Base-by-base conservation (phyloP, 441 rosid species). In the Aquilaria agallochum region DNA sequence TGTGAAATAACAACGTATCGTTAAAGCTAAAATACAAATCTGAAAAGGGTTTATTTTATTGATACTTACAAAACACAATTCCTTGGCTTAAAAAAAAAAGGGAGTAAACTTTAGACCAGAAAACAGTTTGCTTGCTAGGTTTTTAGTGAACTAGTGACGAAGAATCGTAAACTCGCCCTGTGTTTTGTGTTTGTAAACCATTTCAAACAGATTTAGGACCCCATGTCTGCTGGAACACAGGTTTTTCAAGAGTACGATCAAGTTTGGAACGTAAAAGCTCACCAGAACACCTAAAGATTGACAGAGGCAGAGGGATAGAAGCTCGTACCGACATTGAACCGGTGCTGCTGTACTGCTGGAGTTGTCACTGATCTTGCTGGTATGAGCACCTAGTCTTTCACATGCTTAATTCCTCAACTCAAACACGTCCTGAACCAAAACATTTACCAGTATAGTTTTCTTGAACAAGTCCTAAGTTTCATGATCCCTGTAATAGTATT, bases 321-420 rank as follows among this genome's bases (percentile, higher is more conserved):
- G 62, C 54, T 71, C 86, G 32, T 76, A 84, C 93, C 82, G 82
- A 72, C 90, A 87, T 82, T 75, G 56, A 72, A 63, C 60, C 58
- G 55, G 61, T 56, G 78, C 72, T 62, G 75, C 69, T 61, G 53
- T 75, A 59, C 68, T 56, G 55, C 66, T 68, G 72, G 42, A 36
- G 6, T 36, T 36, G 7, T 3, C 67, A 32, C 47, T 42, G 60
- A 55, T 31, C 42, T 34, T 57, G 42, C 46, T 27, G 27, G 68
- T 50, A 36, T 14, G 11, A 33, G 2, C 33, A 30, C 8, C 46
- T 27, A 1, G 10, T 33, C 30, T 52, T n/a, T 57, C 32, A 42
- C 42, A 36, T 36, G 42, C 42, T 36, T 3, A 36, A 36, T 4
- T 36, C 42, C 42, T 36, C 42, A 36, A 4, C 42, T 36, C 42